Evolutionary conservation across 305 asterid species (phyloP).

Genomic region (Fraxinus paxiana): DNA sequence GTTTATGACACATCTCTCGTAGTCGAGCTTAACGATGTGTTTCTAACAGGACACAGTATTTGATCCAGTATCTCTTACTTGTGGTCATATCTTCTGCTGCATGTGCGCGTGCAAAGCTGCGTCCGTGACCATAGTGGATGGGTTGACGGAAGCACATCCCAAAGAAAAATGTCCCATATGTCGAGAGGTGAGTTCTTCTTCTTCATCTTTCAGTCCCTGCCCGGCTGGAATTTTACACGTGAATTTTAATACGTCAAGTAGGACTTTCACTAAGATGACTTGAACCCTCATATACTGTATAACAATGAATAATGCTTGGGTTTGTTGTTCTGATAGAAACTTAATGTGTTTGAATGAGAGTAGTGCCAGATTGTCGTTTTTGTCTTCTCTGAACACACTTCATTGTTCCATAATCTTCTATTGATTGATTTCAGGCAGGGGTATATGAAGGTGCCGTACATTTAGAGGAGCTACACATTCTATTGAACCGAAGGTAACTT

Average conservation of each 20-base stretch:
- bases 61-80: slow-evolving; percentile 77
- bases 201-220: background rate
- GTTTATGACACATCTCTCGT: background rate
- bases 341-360: background rate
- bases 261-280: background rate
- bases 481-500: slow-evolving; percentile 56
- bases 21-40: background rate
- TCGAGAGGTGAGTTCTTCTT: slow-evolving; percentile 55
- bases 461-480: slow-evolving; percentile 82
- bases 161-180: slow-evolving; percentile 77
- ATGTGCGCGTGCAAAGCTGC: slow-evolving; percentile 87
- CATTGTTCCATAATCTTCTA: background rate
- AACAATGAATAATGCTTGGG: background rate
- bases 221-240: background rate
- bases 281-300: background rate
- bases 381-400: background rate
- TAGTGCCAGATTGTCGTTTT: background rate
- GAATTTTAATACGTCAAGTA: background rate
- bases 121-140: slow-evolving; percentile 78
- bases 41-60: slow-evolving; percentile 73
- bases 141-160: slow-evolving; percentile 52
- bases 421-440: slow-evolving; percentile 44
- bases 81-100: slow-evolving; percentile 91
- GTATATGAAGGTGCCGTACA: slow-evolving; percentile 69
- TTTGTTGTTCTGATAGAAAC: background rate